phyloP scores from a whole-genome alignment of 257 asterid species.

The Capsicum baccatum region DNA sequence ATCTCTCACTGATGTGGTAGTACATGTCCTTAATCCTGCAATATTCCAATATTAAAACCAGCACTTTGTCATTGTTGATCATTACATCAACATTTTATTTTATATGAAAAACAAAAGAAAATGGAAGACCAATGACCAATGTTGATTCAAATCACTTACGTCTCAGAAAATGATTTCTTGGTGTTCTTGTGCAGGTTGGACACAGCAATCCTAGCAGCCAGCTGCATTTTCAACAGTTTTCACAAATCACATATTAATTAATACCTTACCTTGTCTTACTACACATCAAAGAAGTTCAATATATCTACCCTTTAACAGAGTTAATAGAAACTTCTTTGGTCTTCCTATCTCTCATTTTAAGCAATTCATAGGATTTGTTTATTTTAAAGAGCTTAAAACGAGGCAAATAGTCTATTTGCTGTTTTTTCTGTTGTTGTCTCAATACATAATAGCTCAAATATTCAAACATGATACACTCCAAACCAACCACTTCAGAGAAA shows the following conservation, averaged over 20 bases:
- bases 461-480: neutral
- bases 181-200: conserved; percentile 97
- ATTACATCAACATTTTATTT: neutral
- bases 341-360: neutral
- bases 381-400: neutral
- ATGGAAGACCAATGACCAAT: neutral
- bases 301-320: neutral
- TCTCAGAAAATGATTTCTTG: conserved; percentile 92
- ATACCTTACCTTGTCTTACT: neutral
- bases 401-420: neutral
- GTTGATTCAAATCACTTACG: conserved; percentile 56
- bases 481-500: neutral
- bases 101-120: neutral
- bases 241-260: neutral
- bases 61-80: neutral
- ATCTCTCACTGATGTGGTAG: conserved; percentile 76
- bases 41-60: conserved; percentile 17
- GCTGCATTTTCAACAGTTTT: conserved; percentile 45
- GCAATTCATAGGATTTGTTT: neutral
- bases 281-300: neutral
- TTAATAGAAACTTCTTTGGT: neutral
- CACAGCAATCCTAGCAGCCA: conserved; percentile 99
- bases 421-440: neutral
- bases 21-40: conserved; percentile 87
- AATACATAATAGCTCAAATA: neutral